Evolutionary conservation across 2,329 filamentous ascomycete genomes (phyloP).

Genomic region (Curvularia sp.): DNA sequence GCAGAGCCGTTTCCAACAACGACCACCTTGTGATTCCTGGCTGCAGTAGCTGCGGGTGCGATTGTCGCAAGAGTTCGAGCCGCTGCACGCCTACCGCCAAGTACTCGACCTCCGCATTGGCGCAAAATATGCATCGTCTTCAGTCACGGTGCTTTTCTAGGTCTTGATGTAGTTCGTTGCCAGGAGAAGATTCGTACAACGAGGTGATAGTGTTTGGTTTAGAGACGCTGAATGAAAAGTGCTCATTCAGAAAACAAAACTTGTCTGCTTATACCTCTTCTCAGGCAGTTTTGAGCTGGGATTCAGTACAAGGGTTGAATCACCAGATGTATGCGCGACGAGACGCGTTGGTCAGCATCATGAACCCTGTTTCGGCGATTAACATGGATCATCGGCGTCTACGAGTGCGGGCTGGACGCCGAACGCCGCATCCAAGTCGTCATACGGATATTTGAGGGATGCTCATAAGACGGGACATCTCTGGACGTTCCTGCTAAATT

Average conservation of each 20-base stretch:
- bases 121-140: background rate
- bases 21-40: conserved; percentile 67
- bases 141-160: background rate
- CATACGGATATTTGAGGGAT: background rate
- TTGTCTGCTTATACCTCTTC: background rate
- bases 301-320: background rate
- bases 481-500: background rate
- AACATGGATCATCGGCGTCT: conserved; percentile 2
- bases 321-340: background rate
- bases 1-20: conserved; percentile 72
- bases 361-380: conserved; percentile 4
- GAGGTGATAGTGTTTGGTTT: background rate
- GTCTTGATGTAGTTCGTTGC: background rate
- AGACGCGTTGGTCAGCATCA: background rate
- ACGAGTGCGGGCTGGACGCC: background rate
- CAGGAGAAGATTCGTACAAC: background rate
- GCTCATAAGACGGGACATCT: background rate
- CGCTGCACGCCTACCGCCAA: background rate
- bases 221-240: background rate
- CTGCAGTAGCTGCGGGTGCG: conserved; percentile 37
- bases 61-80: conserved; percentile 33
- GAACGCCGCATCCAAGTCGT: background rate
- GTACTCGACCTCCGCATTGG: background rate
- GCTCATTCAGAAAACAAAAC: background rate
- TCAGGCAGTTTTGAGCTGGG: background rate